Evolutionary conservation across 805 yeast species (phyloP).

Genomic region (Huiozyma naganishii): DNA sequence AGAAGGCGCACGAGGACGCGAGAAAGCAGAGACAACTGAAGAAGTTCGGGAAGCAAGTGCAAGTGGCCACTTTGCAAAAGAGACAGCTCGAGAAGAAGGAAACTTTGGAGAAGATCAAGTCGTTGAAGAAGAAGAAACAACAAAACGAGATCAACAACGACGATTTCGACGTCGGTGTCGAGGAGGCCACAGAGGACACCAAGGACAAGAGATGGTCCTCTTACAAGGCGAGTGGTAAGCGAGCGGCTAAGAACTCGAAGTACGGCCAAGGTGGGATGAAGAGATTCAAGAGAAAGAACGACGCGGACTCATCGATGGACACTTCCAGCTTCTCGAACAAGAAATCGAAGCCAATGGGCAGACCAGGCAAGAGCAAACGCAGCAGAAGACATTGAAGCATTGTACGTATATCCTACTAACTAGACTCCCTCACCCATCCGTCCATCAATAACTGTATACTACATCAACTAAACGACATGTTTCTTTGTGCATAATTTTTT

Average conservation of each 20-base stretch:
- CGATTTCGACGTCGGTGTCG: constrained; percentile 79
- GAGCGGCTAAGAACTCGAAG: constrained; percentile 61
- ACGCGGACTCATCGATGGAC: constrained; percentile 61
- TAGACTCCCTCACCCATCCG: background rate
- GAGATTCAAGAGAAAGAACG: constrained; percentile 62
- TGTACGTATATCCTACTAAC: background rate
- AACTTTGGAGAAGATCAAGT: constrained; percentile 78
- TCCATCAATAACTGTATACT: background rate
- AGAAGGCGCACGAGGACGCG: constrained; percentile 87
- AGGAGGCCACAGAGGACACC: constrained; percentile 47
- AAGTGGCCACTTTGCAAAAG: constrained; percentile 83
- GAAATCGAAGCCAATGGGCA: constrained; percentile 37
- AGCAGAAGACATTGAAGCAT: constrained; percentile 16
- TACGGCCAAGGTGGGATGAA: constrained; percentile 75
- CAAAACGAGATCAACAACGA: constrained; percentile 47
- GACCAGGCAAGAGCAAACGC: constrained; percentile 46
- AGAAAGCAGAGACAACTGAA: constrained; percentile 88
- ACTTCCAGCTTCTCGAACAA: constrained; percentile 43
- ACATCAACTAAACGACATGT: too few relatives aligned
- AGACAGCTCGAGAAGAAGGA: constrained; percentile 90
- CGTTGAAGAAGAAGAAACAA: constrained; percentile 82
- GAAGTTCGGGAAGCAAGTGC: constrained; percentile 96
- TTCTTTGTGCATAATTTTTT: too few relatives aligned
- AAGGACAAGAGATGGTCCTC: constrained; percentile 24
- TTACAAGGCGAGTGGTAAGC: constrained; percentile 42